phyloP scores from a whole-genome alignment of 306 rosid genomes.

The Castanospermum australe region DNA sequence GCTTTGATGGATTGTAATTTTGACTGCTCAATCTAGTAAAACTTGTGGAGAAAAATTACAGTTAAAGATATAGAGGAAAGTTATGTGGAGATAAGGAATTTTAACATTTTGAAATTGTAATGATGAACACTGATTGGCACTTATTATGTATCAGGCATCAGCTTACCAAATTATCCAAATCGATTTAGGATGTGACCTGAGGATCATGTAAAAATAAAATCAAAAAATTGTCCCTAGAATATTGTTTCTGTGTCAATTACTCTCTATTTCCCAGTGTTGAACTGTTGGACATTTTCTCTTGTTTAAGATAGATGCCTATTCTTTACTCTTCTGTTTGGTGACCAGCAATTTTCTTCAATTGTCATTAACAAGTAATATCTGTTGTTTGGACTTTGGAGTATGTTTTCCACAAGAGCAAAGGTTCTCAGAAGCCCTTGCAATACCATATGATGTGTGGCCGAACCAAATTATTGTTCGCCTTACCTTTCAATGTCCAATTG shows the following conservation, averaged over 20 bases:
- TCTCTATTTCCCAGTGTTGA: no score
- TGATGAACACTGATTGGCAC: background rate
- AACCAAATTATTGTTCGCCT: background rate
- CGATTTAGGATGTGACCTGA: no score
- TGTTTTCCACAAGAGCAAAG: background rate
- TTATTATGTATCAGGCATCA: no score
- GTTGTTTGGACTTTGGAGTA: background rate
- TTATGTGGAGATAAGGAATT: background rate
- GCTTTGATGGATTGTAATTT: no score
- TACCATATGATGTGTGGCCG: background rate
- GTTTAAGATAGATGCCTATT: background rate
- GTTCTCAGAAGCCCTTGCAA: background rate
- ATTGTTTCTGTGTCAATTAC: no score
- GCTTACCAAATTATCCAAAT: no score
- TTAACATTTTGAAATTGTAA: no score
- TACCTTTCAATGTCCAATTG: background rate
- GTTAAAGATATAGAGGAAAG: background rate
- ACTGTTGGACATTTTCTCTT: no score
- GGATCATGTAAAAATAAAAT: no score
- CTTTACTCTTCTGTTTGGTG: conserved; percentile 3
- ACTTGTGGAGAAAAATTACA: background rate
- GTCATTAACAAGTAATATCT: conserved; percentile 6
- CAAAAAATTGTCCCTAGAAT: no score
- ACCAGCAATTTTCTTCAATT: background rate
- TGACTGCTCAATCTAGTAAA: no score